Conservation (phyloP, 345 rosid species). For the Brassica incana region DNA sequence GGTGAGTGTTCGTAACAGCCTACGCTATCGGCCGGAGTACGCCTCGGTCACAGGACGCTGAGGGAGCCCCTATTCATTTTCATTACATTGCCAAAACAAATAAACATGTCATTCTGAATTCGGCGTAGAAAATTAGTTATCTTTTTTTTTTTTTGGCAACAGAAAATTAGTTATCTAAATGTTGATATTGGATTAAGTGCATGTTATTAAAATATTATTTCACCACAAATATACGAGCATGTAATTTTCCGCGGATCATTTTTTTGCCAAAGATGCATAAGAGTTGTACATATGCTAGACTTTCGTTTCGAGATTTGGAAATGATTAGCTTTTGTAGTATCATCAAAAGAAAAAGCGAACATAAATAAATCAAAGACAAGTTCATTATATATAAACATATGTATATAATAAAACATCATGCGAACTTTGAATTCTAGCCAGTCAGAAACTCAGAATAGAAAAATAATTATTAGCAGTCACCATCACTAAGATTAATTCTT, state of each 20-base stretch:
- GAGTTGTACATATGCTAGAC: neutral
- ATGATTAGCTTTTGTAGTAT: neutral
- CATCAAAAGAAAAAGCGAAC: neutral
- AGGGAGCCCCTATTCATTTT: too few relatives aligned
- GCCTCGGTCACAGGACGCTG: too few relatives aligned
- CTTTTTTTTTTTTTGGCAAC: too few relatives aligned
- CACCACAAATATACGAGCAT: neutral
- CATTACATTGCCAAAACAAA: too few relatives aligned
- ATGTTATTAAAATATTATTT: neutral
- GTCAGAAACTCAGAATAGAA: conserved; percentile 16
- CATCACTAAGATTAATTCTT: conserved; percentile 26
- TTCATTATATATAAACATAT: neutral
- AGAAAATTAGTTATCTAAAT: neutral
- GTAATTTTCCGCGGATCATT: neutral
- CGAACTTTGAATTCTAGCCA: conserved; percentile 29
- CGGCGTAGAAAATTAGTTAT: neutral
- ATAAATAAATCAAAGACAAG: neutral
- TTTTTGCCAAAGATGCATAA: conserved; percentile 13
- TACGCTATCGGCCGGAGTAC: too few relatives aligned
- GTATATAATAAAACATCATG: neutral
- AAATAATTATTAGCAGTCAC: neutral
- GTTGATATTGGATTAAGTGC: neutral
- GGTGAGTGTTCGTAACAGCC: too few relatives aligned
- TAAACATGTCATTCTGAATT: neutral
- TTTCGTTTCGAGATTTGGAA: neutral